These are phyloP conservation scores for Tetracladium setigerum DNA, from an alignment of 495 filamentous ascomycete species.

Conservation along the genomic window DNA sequence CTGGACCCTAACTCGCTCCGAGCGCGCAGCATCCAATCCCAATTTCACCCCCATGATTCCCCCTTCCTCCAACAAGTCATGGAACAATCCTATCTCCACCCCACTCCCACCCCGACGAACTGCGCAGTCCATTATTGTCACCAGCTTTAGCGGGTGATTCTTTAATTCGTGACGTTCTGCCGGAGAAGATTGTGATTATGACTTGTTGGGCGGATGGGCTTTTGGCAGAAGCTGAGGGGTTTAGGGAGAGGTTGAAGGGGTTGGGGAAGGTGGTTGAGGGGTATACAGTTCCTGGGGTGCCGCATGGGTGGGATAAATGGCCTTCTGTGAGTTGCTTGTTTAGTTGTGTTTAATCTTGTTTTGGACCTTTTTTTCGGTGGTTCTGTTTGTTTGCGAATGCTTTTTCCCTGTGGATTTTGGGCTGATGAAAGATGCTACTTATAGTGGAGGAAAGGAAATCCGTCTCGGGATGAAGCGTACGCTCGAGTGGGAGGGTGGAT, in stretches of 20 bases:
- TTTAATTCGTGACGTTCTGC: constrained; percentile 43
- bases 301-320: constrained; percentile 82
- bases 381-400: no score
- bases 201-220: constrained; percentile 89
- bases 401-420: no score
- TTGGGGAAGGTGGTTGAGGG: constrained; percentile 61
- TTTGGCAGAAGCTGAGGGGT: constrained; percentile 63
- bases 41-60: constrained; percentile 29
- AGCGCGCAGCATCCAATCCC: constrained; percentile 52
- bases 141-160: constrained; percentile 52
- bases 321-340: constrained; percentile 35
- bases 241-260: constrained; percentile 50
- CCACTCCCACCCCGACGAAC: constrained; percentile 32
- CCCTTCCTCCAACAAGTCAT: constrained; percentile 54
- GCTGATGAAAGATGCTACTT: no score
- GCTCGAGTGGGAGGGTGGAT: no score
- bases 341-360: no score
- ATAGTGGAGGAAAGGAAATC: no score
- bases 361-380: no score
- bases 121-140: constrained; percentile 48
- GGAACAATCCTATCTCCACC: constrained; percentile 68
- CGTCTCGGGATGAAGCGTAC: no score
- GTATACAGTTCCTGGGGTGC: constrained; percentile 59
- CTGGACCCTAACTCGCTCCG: constrained; percentile 64
- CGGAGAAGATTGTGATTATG: constrained; percentile 57